These are phyloP conservation scores for Zygotorulaspora sp. DNA, from an alignment of 805 yeast genomes.

Conservation along the genomic window DNA sequence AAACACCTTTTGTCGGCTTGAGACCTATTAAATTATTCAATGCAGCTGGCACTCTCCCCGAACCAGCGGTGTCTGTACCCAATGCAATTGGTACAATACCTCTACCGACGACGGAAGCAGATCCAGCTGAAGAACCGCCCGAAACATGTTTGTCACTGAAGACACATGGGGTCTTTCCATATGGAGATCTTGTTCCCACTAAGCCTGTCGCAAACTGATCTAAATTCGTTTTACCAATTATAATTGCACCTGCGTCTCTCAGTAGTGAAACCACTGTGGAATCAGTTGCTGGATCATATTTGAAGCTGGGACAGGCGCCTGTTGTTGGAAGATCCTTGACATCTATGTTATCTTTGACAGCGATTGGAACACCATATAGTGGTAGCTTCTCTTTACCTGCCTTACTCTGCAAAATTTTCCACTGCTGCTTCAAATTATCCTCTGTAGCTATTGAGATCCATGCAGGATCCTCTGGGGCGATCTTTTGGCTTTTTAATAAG, in stretches of 20 bases:
- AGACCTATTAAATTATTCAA: slow-evolving; percentile 87
- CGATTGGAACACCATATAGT: slow-evolving; percentile 91
- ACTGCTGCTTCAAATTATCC: slow-evolving; percentile 67
- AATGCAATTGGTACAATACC: slow-evolving; percentile 85
- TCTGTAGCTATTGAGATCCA: slow-evolving; percentile 79
- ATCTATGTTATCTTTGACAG: slow-evolving; percentile 92
- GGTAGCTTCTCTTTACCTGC: slow-evolving; percentile 52
- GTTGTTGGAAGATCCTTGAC: slow-evolving; percentile 79
- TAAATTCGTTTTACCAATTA: slow-evolving; percentile 89
- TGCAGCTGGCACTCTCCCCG: slow-evolving; percentile 96
- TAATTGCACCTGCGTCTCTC: slow-evolving; percentile 85
- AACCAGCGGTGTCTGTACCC: slow-evolving; percentile 98
- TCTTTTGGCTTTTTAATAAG: slow-evolving; percentile 45
- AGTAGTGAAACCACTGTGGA: slow-evolving; percentile 71
- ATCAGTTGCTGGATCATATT: slow-evolving; percentile 64
- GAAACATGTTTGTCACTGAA: slow-evolving; percentile 74
- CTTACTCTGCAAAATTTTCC: slow-evolving; percentile 67
- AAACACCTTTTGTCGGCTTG: slow-evolving; percentile 86
- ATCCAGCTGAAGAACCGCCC: slow-evolving; percentile 96
- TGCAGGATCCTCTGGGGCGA: slow-evolving; percentile 65
- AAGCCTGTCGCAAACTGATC: slow-evolving; percentile 98
- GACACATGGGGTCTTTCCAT: slow-evolving; percentile 81
- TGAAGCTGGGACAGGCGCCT: slow-evolving; percentile 89
- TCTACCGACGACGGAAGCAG: slow-evolving; percentile 85
- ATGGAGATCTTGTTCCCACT: slow-evolving; percentile 93